Percentiles rank a stretch among this genome's conserved stretches.
Evolutionary conservation across 164 flowering plant genomes (phyloP).

Genomic region (Piper longum): DNA sequence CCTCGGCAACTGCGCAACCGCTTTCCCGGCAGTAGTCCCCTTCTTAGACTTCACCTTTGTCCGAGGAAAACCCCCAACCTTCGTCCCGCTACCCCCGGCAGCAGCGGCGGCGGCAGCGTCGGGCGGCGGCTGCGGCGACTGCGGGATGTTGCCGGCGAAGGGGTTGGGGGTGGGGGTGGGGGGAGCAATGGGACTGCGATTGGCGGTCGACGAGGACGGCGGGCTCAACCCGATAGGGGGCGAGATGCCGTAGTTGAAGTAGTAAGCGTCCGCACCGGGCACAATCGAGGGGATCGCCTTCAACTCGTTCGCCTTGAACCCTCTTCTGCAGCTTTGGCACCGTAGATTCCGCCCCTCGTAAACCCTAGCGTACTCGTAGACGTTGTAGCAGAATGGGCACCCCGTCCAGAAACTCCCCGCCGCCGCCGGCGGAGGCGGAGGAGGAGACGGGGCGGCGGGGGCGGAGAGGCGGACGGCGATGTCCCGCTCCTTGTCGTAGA

Average conservation of each 20-base stretch:
- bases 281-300: slow-evolving; percentile 40
- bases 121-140: too few species aligned
- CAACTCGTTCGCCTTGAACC: slow-evolving; percentile 45
- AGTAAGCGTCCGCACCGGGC: slow-evolving; percentile 55
- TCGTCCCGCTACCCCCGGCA: too few species aligned
- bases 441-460: not conserved
- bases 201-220: not conserved
- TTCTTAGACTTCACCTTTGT: too few species aligned
- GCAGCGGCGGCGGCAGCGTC: too few species aligned
- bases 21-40: too few species aligned
- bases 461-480: not conserved
- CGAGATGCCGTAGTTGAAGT: slow-evolving; percentile 66
- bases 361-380: slow-evolving; percentile 54
- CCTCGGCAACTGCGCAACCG: not conserved
- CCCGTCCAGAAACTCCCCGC: slow-evolving; percentile 53
- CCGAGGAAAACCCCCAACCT: too few species aligned
- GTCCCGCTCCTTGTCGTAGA: slow-evolving; percentile 28
- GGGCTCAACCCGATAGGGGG: slow-evolving; percentile 32
- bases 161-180: not conserved
- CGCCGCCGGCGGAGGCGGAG: not conserved
- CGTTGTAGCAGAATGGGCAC: slow-evolving; percentile 66
- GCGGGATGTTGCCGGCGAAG: not conserved
- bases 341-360: slow-evolving; percentile 55
- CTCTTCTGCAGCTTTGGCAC: slow-evolving; percentile 66
- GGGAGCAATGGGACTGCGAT: not conserved